Evolutionary conservation across 2,329 filamentous ascomycete species (phyloP), one percentile per base, ranked within the genome.

Genomic region (Aspergillus ustus): DNA sequence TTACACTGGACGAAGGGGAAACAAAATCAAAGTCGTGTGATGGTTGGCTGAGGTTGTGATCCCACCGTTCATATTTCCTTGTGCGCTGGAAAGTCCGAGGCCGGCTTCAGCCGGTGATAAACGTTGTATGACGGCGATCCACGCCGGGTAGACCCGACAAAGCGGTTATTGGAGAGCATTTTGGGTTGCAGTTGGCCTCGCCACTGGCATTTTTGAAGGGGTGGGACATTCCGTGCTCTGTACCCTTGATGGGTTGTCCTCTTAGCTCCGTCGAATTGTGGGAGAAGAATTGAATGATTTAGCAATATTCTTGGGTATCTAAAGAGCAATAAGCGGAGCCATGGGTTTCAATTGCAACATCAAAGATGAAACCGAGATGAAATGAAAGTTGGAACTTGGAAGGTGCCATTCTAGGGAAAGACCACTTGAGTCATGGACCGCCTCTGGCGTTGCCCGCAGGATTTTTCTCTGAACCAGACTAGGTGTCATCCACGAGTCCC

Each of bases 111-210:
- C 17, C 40, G 28, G 46, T 40, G 34, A 51, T 52, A 44, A 37
- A 25, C 8, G n/a, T 22, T 19, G 57, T 54, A 28, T 50, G 31
- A 59, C 51, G 43, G 11, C 15, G 43, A 54, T 54, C 29, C 45
- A 57, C 43, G 44, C 34, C 55, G 54, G 58, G 57, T 55, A 59
- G 59, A 66, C 60, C 66, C 66, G 63, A 68, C 60, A 66, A 48
- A 63, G 50, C 64, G 63, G 66, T 63, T 56, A 61, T 61, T 61
- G 65, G 60, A n/a, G n/a, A 28, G 52, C 28, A 20, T 19, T 22
- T 13, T 44, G 50, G 40, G 46, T 37, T 52, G 46, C 37, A 54
- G 44, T 22, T 19, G 34, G 25, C 17, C 15, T 34, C 13, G 49
- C 31, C 19, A n/a, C 17, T 13, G 9, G 11, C 8, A 50, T 43